Evolutionary conservation across 768 basidiomycete genomes (phyloP), one percentile per base, ranked within the genome.

Genomic region (Phallus indusiatus): DNA sequence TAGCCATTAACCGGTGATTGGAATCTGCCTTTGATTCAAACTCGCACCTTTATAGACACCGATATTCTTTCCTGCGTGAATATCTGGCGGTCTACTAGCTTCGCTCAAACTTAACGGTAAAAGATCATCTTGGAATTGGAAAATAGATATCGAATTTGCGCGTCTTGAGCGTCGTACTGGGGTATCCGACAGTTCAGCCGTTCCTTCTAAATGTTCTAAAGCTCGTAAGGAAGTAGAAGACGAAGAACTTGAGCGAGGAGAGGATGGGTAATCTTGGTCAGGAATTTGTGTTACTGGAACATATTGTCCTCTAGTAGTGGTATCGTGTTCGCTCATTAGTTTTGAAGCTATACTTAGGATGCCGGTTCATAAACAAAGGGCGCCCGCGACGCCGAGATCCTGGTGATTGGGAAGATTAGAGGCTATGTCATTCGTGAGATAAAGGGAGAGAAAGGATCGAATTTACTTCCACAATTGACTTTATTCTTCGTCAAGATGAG

Each of bases 51-150:
- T 90, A 24, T 90, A 65, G 21, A 95, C 69, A 12, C 85, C 80
- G 9, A 94, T 81, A 63, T 72, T 89, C 70, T 90, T 93, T 67
- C 90, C 88, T 24, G 76, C 72, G 3, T 63, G 69, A 48, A 78
- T 81, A 21, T 73, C 73, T 46, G 75, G 71, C 12, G 76, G 67
- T 47, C 73, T 70, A 20, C 83, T 83, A 11, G 83, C 80, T 60
- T 90, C 88, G 53, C 87, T 86, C 61, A 92, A 70, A 67, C 88
- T 92, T 51, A 93, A 75, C 1, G 90, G 92, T 36, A 94, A 74
- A 66, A 93, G 72, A 63, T 89, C 85, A 50, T 78, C 77, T 68
- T 88, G 82, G 64, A 91, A 91, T 64, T 91, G 83, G 69, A 93
- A 91, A 7, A 85, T 85, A 7, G 84, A 77, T 51, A 85, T 71